Evolutionary conservation across 805 yeast species (phyloP).

Genomic region (Schwanniomyces pseudopolymorphus): DNA sequence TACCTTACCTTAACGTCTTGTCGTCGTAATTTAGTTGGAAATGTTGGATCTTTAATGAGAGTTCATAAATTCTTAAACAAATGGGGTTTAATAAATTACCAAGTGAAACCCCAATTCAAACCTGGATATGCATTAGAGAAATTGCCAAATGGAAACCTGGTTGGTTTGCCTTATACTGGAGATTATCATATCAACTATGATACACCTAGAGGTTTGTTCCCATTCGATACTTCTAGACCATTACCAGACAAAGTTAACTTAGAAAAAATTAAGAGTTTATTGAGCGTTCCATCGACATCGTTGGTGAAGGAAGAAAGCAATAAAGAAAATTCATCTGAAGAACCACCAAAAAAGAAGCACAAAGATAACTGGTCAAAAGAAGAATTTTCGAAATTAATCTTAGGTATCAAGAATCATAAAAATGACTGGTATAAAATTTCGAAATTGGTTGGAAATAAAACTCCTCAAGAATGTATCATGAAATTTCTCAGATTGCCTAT

Average conservation of each 20-base stretch:
- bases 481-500: constrained; percentile 79
- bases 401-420: constrained; percentile 59
- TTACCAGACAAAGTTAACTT: constrained; percentile 52
- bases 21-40: constrained; percentile 87
- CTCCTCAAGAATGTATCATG: constrained; percentile 77
- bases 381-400: constrained; percentile 59
- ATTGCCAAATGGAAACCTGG: constrained; percentile 40
- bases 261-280: constrained; percentile 29
- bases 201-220: constrained; percentile 89
- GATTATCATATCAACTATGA: constrained; percentile 77
- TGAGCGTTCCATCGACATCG: background rate
- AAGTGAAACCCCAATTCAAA: constrained; percentile 75
- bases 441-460: constrained; percentile 59
- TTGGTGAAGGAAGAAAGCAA: background rate
- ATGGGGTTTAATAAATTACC: constrained; percentile 94
- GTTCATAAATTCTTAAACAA: constrained; percentile 79
- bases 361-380: constrained; percentile 63
- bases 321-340: background rate
- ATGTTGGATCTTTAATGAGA: constrained; percentile 84
- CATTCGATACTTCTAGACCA: constrained; percentile 79
- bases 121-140: constrained; percentile 62
- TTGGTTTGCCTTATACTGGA: constrained; percentile 68
- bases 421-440: constrained; percentile 83
- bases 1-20: constrained; percentile 87
- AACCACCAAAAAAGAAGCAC: constrained; percentile 24